Conservation (phyloP, 2,329 filamentous ascomycete genomes). For the Myriosclerotinia curreyana region DNA sequence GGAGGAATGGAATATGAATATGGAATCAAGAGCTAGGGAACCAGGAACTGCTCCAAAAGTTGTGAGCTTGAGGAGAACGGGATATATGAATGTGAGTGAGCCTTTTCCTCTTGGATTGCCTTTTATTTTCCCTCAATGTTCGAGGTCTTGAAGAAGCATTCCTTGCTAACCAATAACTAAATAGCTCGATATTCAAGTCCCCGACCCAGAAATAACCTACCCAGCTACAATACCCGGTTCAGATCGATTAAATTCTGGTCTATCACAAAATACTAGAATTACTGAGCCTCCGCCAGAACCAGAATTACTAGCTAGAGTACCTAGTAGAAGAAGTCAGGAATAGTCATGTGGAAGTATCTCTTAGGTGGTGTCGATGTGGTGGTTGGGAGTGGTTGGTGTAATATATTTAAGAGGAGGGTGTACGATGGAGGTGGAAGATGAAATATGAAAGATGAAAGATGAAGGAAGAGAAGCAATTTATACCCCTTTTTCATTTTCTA, state of each 20-base stretch:
- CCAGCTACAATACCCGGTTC: conserved; percentile 21
- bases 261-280: conserved; percentile 4
- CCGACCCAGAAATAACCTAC: conserved; percentile 67
- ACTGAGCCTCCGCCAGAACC: neutral
- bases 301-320: conserved; percentile 3
- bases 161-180: conserved; percentile 31
- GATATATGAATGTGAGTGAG: conserved; percentile 76
- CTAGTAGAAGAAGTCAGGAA: neutral
- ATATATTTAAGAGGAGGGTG: neutral
- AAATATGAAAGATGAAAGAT: neutral
- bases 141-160: neutral
- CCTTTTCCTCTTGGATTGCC: conserved; percentile 19
- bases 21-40: conserved; percentile 56
- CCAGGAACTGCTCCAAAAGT: conserved; percentile 61
- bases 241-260: conserved; percentile 6
- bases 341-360: neutral
- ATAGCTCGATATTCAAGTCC: conserved; percentile 76
- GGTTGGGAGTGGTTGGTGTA: neutral
- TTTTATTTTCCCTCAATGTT: neutral
- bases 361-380: neutral
- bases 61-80: conserved; percentile 75
- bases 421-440: neutral
- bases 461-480: conserved; percentile 4
- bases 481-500: conserved; percentile 9
- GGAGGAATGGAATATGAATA: conserved; percentile 78